Evolutionary conservation across 805 yeast genomes (phyloP), one percentile per base, ranked within the genome.

Genomic region (Saccharomycopsis vini): DNA sequence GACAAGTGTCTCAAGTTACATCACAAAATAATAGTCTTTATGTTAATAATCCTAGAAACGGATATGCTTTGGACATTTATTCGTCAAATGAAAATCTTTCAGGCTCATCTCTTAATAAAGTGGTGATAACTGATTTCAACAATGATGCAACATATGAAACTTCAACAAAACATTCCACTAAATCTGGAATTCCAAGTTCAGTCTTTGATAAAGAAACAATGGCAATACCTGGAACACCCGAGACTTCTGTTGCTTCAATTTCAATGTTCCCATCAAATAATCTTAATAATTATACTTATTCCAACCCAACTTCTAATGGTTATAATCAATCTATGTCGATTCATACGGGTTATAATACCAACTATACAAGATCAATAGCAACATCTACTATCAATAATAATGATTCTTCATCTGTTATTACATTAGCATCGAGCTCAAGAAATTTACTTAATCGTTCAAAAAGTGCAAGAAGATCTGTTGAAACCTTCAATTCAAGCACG

Each of bases 401-500:
- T 34, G 52, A 49, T 22, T 43, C 48, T 4, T 36, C 52, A 9
- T 44, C 48, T 2, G 42, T 49, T 6, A 43, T 49, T 7, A 49
- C 52, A 2, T 32, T 49, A 22, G 52, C 52, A 2, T 41, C 46
- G 4, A 46, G 50, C 30, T 39, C 48, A 2, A 32, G 50, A 23
- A 46, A 46, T 23, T 12, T 49, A 13, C 41, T 49, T 32, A 43
- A 44, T 22, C 46, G 52, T 3, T 43, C 48, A 2, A 45, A 49
- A 36, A 46, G 50, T 35, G 41, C 49, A 4, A 22, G 52, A 33
- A 37, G 52, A 32, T 46, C 50, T 9, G 45, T 49, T 3, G 52
- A 49, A 30, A 49, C 52, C 9, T 49, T 46, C 16, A 49, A 46
- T 38, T 46, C 50, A 4, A 47, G 50, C 16, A 49, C 52, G 6